A percentile compares a stretch with the other conserved stretches of the same genome.
Evolutionary conservation across 1,284 basidiomycete species (phyloP).

Genomic region (Omphalotus olearius): DNA sequence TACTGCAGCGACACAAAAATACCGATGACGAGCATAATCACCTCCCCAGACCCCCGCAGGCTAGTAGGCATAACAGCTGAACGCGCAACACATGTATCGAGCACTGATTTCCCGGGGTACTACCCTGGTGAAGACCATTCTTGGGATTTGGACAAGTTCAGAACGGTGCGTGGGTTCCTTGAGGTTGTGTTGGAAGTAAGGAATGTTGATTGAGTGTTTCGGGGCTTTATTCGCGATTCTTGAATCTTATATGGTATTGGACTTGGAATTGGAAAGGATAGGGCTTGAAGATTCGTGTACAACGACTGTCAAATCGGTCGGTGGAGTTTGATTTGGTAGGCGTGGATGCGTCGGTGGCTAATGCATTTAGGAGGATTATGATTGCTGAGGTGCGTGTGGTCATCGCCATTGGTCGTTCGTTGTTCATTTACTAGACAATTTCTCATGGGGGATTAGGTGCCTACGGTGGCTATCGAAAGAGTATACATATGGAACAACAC

Average conservation of each 20-base stretch:
- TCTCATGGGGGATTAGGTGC: slow-evolving; percentile 54
- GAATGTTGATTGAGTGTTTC: not conserved
- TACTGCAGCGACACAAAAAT: too few species aligned
- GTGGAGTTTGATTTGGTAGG: slow-evolving; percentile 96
- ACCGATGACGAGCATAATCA: too few species aligned
- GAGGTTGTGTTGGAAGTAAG: slow-evolving; percentile 1
- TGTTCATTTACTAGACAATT: not conserved
- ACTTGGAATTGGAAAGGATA: slow-evolving; percentile 33
- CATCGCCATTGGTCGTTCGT: too few species aligned
- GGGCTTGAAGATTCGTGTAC: slow-evolving; percentile 73
- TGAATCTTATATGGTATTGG: too few species aligned
- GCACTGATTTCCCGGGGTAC: slow-evolving; percentile 85
- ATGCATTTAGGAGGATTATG: slow-evolving; percentile 88
- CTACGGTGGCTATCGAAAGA: slow-evolving; percentile 89
- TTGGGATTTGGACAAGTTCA: slow-evolving; percentile 78
- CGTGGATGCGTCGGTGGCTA: slow-evolving; percentile 94
- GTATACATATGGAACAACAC: slow-evolving; percentile 98
- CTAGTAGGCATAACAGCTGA: slow-evolving; percentile 54
- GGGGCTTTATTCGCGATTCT: too few species aligned
- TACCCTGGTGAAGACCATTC: slow-evolving; percentile 80
- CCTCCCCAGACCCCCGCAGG: slow-evolving; percentile 25
- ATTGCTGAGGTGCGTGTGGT: slow-evolving; percentile 81
- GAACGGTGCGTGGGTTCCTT: slow-evolving; percentile 50
- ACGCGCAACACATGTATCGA: slow-evolving; percentile 77
- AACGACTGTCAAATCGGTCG: slow-evolving; percentile 74